Percentiles rank a stretch among this genome's conserved stretches.
These are phyloP conservation scores for Wickerhamiella kurtzmanii DNA, from an alignment of 805 yeast species.

Conservation along the genomic window DNA sequence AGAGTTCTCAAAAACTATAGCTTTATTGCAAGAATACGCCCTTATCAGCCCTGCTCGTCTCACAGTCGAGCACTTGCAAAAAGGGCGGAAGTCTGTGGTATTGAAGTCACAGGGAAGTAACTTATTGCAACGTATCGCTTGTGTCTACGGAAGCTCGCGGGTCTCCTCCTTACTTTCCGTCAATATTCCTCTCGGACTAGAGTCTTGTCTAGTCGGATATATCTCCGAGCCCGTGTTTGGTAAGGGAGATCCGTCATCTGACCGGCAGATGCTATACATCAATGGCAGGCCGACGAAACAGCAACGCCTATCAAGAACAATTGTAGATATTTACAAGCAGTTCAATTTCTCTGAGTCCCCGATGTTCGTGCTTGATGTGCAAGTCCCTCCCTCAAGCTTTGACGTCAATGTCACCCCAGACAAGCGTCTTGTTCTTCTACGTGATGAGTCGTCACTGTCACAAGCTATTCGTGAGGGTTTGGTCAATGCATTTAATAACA, in stretches of 20 bases:
- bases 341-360: conserved; percentile 69
- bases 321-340: conserved; percentile 61
- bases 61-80: conserved; percentile 39
- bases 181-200: conserved; percentile 21
- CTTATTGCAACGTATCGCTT: conserved; percentile 40
- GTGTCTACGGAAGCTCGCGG: conserved; percentile 59
- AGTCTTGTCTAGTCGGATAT: conserved; percentile 34
- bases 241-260: conserved; percentile 54
- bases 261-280: conserved; percentile 61
- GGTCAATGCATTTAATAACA: conserved; percentile 32
- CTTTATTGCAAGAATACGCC: conserved; percentile 52
- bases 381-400: conserved; percentile 32
- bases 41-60: conserved; percentile 50
- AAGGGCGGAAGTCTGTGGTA: conserved; percentile 7
- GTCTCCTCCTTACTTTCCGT: conserved; percentile 44
- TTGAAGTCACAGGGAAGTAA: conserved; percentile 35
- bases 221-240: conserved; percentile 74
- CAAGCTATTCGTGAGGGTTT: conserved; percentile 44
- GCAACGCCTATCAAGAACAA: conserved; percentile 39
- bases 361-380: conserved; percentile 47
- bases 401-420: conserved; percentile 92
- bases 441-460: conserved; percentile 47
- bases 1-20: conserved; percentile 59
- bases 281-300: conserved; percentile 63
- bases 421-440: conserved; percentile 58